phyloP scores from a whole-genome alignment of 495 filamentous ascomycete genomes.

The Tirmania nivea region DNA sequence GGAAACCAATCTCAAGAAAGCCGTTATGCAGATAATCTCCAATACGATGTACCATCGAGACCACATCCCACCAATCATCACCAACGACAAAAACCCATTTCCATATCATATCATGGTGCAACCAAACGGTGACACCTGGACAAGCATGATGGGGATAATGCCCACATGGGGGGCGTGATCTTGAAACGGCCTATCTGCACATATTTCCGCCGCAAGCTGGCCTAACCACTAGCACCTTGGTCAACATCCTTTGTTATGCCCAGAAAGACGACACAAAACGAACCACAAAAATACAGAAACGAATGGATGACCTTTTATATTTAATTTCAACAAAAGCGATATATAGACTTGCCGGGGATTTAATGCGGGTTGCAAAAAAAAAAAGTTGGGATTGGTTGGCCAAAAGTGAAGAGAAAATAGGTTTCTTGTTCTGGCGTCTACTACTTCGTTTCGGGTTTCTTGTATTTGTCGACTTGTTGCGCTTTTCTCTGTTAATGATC shows the following conservation, averaged over 20 bases:
- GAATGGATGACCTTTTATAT: too few relatives aligned
- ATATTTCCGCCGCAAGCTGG: not conserved
- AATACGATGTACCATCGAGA: slow-evolving; percentile 76
- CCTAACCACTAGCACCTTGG: not conserved
- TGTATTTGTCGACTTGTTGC: too few relatives aligned
- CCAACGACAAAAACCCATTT: slow-evolving; percentile 79
- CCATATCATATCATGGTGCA: slow-evolving; percentile 82
- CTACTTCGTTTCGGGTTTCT: too few relatives aligned
- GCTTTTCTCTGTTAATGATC: too few relatives aligned
- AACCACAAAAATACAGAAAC: too few relatives aligned
- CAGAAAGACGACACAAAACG: too few relatives aligned
- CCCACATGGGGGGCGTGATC: not conserved
- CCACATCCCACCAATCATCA: slow-evolving; percentile 93
- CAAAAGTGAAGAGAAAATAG: too few relatives aligned
- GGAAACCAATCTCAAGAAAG: slow-evolving; percentile 63
- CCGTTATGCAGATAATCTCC: slow-evolving; percentile 67
- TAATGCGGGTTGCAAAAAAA: too few relatives aligned
- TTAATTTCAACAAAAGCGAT: too few relatives aligned
- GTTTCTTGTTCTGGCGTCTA: too few relatives aligned
- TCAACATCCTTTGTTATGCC: not conserved
- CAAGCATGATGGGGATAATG: slow-evolving; percentile 36
- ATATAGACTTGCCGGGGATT: too few relatives aligned
- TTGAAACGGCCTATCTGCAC: not conserved
- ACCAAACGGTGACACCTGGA: slow-evolving; percentile 58
- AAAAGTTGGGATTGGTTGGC: too few relatives aligned